Conservation (phyloP, 371 early-diverging fungal genomes). For the Mortierella sp. region DNA sequence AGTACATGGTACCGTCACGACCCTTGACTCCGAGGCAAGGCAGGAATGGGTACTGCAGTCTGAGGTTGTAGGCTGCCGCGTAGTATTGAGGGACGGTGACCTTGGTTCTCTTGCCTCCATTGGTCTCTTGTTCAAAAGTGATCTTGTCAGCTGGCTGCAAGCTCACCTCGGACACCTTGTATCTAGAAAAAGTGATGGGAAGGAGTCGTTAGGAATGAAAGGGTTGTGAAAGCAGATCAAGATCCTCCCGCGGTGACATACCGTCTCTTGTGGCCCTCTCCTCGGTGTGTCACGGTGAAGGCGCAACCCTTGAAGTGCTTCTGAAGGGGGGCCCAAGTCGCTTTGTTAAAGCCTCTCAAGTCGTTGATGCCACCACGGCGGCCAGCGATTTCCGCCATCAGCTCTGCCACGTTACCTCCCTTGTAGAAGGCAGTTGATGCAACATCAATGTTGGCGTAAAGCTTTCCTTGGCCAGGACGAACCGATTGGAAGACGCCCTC, state of each 20-base stretch:
- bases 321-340: background rate
- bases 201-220: no score
- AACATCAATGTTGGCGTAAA: slow-evolving; percentile 47
- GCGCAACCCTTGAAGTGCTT: slow-evolving; percentile 60
- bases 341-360: slow-evolving; percentile 7
- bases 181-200: slow-evolving; percentile 57
- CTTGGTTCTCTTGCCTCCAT: slow-evolving; percentile 47
- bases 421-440: slow-evolving; percentile 38
- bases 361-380: slow-evolving; percentile 2
- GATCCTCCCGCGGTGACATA: no score
- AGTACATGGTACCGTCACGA: slow-evolving; percentile 49
- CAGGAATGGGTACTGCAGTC: slow-evolving; percentile 69
- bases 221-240: no score
- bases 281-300: slow-evolving; percentile 71
- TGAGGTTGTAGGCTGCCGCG: slow-evolving; percentile 61
- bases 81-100: slow-evolving; percentile 76
- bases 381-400: slow-evolving; percentile 21
- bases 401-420: slow-evolving; percentile 25
- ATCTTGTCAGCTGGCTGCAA: slow-evolving; percentile 62
- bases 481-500: slow-evolving; percentile 84
- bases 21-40: slow-evolving; percentile 74
- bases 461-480: slow-evolving; percentile 60
- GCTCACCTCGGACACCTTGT: slow-evolving; percentile 65
- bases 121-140: slow-evolving; percentile 61
- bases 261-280: slow-evolving; percentile 41